Conservation (phyloP, 768 basidiomycete species). For the Peribolospora kevripleyi region DNA sequence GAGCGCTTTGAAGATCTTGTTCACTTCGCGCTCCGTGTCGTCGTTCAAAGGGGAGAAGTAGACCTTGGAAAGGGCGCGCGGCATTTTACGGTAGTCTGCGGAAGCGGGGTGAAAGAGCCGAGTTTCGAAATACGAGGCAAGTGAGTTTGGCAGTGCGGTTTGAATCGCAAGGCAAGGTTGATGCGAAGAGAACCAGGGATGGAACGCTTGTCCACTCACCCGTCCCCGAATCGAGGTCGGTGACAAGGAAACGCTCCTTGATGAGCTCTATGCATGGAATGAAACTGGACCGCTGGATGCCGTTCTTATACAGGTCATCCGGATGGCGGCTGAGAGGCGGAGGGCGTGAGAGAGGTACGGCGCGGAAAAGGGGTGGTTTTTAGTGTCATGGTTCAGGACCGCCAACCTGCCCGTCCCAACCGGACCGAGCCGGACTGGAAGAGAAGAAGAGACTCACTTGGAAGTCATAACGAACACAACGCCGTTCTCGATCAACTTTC, state of each 20-base stretch:
- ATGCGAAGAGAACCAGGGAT: neutral
- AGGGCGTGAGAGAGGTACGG: neutral
- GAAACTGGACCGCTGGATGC: conserved; percentile 86
- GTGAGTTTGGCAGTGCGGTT: neutral
- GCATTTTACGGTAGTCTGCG: conserved; percentile 79
- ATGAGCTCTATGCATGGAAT: conserved; percentile 82
- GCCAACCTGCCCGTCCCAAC: neutral
- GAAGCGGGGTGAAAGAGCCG: neutral
- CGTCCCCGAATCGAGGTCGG: conserved; percentile 84
- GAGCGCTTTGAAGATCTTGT: conserved; percentile 59
- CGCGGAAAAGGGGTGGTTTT: too few species aligned
- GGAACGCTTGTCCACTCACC: conserved; percentile 26
- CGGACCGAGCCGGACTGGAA: neutral
- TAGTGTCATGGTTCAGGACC: neutral
- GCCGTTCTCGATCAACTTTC: conserved; percentile 60
- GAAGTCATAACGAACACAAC: conserved; percentile 91
- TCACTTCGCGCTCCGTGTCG: conserved; percentile 41
- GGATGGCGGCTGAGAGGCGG: conserved; percentile 55
- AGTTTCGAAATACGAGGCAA: neutral
- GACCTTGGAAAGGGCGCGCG: conserved; percentile 74
- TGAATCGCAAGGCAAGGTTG: neutral
- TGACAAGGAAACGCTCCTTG: conserved; percentile 62
- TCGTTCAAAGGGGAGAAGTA: conserved; percentile 62
- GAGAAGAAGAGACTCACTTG: conserved; percentile 38
- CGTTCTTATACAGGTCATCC: conserved; percentile 92